Evolutionary conservation across 768 basidiomycete genomes (phyloP).

Genomic region (Pluteus cervinus): DNA sequence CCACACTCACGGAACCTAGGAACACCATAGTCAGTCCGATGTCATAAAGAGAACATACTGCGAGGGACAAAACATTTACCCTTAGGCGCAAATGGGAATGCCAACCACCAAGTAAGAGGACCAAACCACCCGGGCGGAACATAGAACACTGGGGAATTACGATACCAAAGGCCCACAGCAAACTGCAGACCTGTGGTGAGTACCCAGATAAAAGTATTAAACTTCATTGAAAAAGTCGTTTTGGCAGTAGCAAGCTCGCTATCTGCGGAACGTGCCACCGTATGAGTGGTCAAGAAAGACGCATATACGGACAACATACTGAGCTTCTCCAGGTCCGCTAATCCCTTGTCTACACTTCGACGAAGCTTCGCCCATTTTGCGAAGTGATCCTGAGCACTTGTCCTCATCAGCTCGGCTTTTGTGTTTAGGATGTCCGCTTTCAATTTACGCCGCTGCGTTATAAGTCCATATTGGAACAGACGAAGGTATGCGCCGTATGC

Average conservation of each 20-base stretch:
- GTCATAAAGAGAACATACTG: conserved; percentile 2
- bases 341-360: conserved; percentile 85
- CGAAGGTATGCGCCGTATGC: conserved; percentile 66
- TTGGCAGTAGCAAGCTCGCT: conserved; percentile 54
- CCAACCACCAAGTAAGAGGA: conserved; percentile 80
- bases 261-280: conserved; percentile 38
- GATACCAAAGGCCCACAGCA: conserved; percentile 85
- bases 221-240: conserved; percentile 59
- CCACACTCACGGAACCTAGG: conserved; percentile 86
- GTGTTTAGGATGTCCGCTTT: conserved; percentile 75
- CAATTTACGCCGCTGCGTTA: conserved; percentile 58
- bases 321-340: conserved; percentile 85
- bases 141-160: conserved; percentile 88
- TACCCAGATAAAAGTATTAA: conserved; percentile 72
- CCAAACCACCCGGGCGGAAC: conserved; percentile 90
- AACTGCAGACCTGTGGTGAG: conserved; percentile 86
- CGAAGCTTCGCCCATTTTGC: conserved; percentile 96
- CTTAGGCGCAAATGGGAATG: conserved; percentile 85
- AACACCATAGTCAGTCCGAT: neutral
- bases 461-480: conserved; percentile 51
- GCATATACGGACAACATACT: conserved; percentile 48
- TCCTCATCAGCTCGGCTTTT: conserved; percentile 82
- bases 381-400: conserved; percentile 95
- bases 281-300: conserved; percentile 2
- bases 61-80: conserved; percentile 40